Evolutionary conservation across 1,139 yeast genomes (phyloP).

Genomic region (Taphrina populina): DNA sequence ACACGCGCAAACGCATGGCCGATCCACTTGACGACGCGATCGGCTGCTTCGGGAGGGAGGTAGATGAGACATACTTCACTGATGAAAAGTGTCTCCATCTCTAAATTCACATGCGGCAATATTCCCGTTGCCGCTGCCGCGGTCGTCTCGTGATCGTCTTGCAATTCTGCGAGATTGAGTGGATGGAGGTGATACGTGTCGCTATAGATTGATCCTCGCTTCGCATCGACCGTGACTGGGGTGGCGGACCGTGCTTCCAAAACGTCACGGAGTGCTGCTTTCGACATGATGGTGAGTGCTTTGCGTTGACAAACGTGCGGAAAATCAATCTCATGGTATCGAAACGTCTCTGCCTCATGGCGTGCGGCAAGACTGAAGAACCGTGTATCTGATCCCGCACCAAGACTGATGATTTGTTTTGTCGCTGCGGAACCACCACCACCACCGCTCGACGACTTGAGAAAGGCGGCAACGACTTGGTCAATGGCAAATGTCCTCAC

Average conservation of each 20-base stretch:
- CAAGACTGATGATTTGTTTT: constrained; percentile 74
- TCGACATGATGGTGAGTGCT: constrained; percentile 51
- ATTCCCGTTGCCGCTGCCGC: neutral
- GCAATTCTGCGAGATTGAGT: constrained; percentile 14
- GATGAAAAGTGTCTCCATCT: constrained; percentile 65
- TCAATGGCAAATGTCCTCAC: constrained; percentile 68
- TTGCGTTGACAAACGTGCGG: constrained; percentile 62
- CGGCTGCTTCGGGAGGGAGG: constrained; percentile 59
- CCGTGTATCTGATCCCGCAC: constrained; percentile 96
- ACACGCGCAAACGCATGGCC: constrained; percentile 23
- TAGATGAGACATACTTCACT: constrained; percentile 93
- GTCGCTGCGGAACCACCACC: neutral
- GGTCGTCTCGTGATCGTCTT: neutral
- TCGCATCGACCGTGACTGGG: constrained; percentile 10
- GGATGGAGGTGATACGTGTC: constrained; percentile 20
- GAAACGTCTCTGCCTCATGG: constrained; percentile 41
- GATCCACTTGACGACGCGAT: constrained; percentile 50
- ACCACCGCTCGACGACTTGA: constrained; percentile 40
- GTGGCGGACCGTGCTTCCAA: neutral
- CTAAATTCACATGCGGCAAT: constrained; percentile 45
- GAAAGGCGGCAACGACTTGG: constrained; percentile 53
- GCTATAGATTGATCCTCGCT: constrained; percentile 21
- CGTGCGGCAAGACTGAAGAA: constrained; percentile 53
- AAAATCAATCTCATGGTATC: constrained; percentile 76
- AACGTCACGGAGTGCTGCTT: constrained; percentile 24